Conservation (phyloP, 2,329 filamentous ascomycete genomes). For the Cladosporium sphaerospermum region DNA sequence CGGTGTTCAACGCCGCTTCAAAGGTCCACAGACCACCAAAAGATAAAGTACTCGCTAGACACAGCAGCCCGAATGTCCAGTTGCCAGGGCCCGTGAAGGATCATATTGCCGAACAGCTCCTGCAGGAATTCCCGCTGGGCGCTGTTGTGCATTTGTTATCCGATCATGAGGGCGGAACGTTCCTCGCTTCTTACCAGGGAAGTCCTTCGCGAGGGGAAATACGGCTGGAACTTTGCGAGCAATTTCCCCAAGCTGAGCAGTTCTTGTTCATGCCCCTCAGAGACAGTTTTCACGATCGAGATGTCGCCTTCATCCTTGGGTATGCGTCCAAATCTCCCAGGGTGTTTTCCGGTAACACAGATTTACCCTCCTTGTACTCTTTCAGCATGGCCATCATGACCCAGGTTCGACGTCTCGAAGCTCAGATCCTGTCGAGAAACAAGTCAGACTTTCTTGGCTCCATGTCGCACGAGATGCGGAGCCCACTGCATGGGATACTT, state of each 20-base stretch:
- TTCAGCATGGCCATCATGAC: conserved; percentile 53
- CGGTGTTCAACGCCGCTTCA: background rate
- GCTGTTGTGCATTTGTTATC: background rate
- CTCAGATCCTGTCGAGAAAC: conserved; percentile 35
- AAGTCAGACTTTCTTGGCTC: conserved; percentile 37
- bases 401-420: conserved; percentile 49
- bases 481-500: conserved; percentile 25
- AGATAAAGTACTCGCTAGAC: background rate
- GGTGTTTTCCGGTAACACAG: conserved; percentile 31
- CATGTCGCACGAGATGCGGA: conserved; percentile 34
- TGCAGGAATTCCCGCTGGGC: background rate
- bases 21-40: background rate
- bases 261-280: conserved; percentile 45
- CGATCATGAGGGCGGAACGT: background rate
- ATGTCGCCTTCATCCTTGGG: conserved; percentile 37
- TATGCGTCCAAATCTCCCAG: conserved; percentile 37
- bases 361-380: conserved; percentile 27
- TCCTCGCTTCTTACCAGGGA: background rate
- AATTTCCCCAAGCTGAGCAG: conserved; percentile 8
- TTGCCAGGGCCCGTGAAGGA: background rate
- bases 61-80: background rate
- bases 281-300: conserved; percentile 41
- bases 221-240: background rate
- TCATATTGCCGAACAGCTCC: background rate
- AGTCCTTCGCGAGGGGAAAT: background rate